phyloP scores from a whole-genome alignment of 1,139 yeast genomes.

The Ogataea hybrid region DNA sequence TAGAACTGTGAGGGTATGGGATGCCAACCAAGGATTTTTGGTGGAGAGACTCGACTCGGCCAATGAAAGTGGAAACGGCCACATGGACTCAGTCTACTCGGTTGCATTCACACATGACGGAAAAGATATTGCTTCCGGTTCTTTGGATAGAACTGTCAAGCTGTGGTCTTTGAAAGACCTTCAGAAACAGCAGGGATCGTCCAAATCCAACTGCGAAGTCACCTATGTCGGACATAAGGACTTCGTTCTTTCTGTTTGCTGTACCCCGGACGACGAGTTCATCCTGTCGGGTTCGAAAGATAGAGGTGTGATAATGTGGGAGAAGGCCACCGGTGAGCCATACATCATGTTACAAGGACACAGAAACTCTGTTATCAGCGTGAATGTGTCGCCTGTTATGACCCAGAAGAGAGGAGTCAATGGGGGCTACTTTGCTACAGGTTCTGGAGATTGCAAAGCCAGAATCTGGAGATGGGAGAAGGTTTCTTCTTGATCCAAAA shows the following conservation, averaged over 20 bases:
- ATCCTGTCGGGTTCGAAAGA: conserved; percentile 94
- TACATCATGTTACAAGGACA: conserved; percentile 96
- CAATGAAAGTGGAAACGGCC: conserved; percentile 85
- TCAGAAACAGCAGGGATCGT: conserved; percentile 43
- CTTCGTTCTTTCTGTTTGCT: conserved; percentile 90
- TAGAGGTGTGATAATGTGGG: conserved; percentile 98
- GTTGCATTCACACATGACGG: conserved; percentile 94
- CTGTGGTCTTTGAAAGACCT: conserved; percentile 79
- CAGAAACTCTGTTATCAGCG: conserved; percentile 92
- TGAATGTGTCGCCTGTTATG: conserved; percentile 58
- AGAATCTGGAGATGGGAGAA: conserved; percentile 85
- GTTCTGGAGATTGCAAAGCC: conserved; percentile 97
- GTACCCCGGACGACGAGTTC: conserved; percentile 92
- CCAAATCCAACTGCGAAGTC: conserved; percentile 73
- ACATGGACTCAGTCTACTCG: conserved; percentile 93
- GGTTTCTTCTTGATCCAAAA: conserved; percentile 18
- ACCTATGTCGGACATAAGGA: conserved; percentile 97
- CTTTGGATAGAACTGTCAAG: conserved; percentile 93
- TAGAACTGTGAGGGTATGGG: conserved; percentile 97
- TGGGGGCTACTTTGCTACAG: conserved; percentile 90
- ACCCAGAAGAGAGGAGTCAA: conserved; percentile 69
- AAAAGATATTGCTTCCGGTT: conserved; percentile 89
- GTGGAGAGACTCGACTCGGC: conserved; percentile 94
- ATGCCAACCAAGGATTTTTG: conserved; percentile 86
- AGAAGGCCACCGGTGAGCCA: conserved; percentile 87